Evolutionary conservation across 306 rosid species (phyloP), one percentile per base, ranked within the genome.

Genomic region (Herpetospermum pedunculosum): DNA sequence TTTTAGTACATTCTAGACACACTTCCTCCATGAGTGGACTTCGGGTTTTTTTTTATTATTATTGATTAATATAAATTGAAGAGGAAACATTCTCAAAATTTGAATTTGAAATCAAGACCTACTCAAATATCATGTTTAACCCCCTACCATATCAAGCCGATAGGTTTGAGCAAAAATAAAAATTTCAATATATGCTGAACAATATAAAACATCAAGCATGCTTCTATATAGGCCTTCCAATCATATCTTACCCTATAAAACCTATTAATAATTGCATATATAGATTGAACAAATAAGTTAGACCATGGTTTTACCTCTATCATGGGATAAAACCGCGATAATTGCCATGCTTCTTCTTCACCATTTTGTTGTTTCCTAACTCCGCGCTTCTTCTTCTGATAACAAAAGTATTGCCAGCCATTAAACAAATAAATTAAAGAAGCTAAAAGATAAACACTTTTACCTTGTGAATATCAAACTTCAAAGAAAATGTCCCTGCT

Each of bases 261-360:
- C 21, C 54, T 21, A 6, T 69, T 46, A 47, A 16, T 28, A 18
- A 70, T 12, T 40, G 28, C 58, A 46, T 70, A 25, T 21, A 67
- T 29, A 6, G 58, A 70, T 70, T 70, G 58, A 70, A 70, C 41
- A 47, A 46, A 70, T n/a, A 47, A 48, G 74, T 18, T 8, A 19
- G 52, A 80, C 65, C 63, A 0, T 26, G 35, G 47, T 62, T 54
- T 57, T 80, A 92, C 99, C 99, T 94, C 99, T 78, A 94, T 82
- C 9, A 91, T 86, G 75, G 99, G 99, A 80, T 88, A 94, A 81
- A 94, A 94, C 76, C 95, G 97, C 6, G 96, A 85, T 58, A 94
- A 83, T 72, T 91, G 95, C 99, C 99, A 94, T 43, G 83, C 75
- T 77, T 85, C 92, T 77, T 87, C 88, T 81, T 88, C 97, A 75